phyloP scores from a whole-genome alignment of 768 basidiomycete species.

The Sutorius australiensis region DNA sequence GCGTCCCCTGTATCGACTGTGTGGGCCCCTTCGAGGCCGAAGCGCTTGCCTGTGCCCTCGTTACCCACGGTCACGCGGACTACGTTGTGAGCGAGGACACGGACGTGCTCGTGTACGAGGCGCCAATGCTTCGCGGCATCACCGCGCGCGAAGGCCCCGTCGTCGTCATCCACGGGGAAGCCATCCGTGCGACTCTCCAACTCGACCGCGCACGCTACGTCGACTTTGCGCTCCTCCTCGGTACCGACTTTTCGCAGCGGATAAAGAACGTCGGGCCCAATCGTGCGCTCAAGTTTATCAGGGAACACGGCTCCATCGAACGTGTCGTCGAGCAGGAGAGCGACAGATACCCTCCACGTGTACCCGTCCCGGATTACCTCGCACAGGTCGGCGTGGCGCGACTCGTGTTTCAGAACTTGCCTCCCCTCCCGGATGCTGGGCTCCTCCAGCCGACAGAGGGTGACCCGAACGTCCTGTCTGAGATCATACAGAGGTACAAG shows the following conservation, averaged over 20 bases:
- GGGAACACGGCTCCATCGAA: conserved; percentile 69
- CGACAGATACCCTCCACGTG: conserved; percentile 46
- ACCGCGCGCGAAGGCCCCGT: conserved; percentile 60
- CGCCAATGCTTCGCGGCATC: conserved; percentile 76
- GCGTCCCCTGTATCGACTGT: conserved; percentile 72
- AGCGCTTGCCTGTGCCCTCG: conserved; percentile 77
- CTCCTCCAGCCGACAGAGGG: conserved; percentile 33
- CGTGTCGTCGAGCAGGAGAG: conserved; percentile 50
- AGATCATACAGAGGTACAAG: conserved; percentile 48
- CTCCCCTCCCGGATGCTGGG: conserved; percentile 50
- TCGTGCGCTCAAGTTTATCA: conserved; percentile 74
- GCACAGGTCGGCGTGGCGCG: conserved; percentile 61
- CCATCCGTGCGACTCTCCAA: conserved; percentile 54
- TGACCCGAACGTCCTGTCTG: conserved; percentile 42
- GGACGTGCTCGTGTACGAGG: conserved; percentile 80
- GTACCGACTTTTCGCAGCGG: conserved; percentile 87
- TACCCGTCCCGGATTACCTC: conserved; percentile 52
- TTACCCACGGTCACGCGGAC: conserved; percentile 71
- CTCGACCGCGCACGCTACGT: conserved; percentile 60
- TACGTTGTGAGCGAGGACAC: conserved; percentile 92
- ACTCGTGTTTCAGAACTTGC: conserved; percentile 59
- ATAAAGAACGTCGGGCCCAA: conserved; percentile 79
- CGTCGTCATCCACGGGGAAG: conserved; percentile 56
- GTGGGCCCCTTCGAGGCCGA: conserved; percentile 78
- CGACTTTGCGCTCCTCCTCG: conserved; percentile 84